These are phyloP conservation scores for Pseudomassariella vexata DNA, from an alignment of 2,329 filamentous ascomycete species.

Conservation along the genomic window DNA sequence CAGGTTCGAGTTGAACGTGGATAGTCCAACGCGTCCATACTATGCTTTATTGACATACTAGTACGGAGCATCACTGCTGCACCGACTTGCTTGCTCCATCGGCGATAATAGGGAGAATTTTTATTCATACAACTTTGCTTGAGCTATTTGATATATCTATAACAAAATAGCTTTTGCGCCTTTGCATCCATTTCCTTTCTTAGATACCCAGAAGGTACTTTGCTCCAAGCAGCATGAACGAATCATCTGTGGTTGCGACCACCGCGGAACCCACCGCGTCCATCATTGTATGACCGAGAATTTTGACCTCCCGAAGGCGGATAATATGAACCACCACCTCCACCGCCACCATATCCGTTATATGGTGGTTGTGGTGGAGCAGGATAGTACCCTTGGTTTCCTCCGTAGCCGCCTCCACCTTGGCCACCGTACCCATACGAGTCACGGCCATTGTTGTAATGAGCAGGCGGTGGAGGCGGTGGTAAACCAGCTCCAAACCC, in stretches of 20 bases:
- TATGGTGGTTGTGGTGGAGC: constrained; percentile 14
- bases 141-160: too few relatives aligned
- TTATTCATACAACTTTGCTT: too few relatives aligned
- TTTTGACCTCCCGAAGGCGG: constrained; percentile 14
- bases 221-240: too few relatives aligned
- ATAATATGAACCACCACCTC: constrained; percentile 15
- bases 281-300: constrained; percentile 16
- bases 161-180: too few relatives aligned
- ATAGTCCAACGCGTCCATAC: too few relatives aligned
- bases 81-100: too few relatives aligned
- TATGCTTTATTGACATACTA: too few relatives aligned
- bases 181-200: too few relatives aligned
- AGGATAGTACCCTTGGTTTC: constrained; percentile 16
- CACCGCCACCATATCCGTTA: constrained; percentile 17
- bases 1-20: too few relatives aligned
- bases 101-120: too few relatives aligned
- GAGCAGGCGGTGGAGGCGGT: constrained; percentile 30
- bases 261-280: constrained; percentile 5
- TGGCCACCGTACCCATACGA: constrained; percentile 13
- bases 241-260: constrained; percentile 14
- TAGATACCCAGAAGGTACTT: too few relatives aligned
- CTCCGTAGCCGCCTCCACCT: constrained; percentile 15
- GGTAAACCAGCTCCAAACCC: constrained; percentile 30
- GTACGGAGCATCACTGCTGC: too few relatives aligned
- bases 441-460: constrained; percentile 15